A percentile compares a stretch with the other conserved stretches of the same genome.
phyloP scores from a whole-genome alignment of 2,329 filamentous ascomycete genomes.

The Thielaviopsis euricoi region DNA sequence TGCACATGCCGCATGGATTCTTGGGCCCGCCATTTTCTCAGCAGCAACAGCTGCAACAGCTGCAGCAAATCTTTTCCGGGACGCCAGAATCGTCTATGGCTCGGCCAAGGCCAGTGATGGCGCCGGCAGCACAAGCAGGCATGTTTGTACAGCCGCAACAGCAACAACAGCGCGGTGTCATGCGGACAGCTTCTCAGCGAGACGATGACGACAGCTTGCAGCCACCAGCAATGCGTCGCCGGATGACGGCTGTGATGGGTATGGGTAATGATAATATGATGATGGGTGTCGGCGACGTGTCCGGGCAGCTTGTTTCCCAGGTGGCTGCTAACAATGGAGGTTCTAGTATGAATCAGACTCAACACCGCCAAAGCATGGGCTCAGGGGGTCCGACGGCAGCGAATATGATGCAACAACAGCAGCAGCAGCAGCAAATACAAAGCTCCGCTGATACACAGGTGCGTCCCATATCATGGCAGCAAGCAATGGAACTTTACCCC shows the following conservation, averaged over 20 bases:
- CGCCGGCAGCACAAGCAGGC: neutral
- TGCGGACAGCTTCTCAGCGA: neutral
- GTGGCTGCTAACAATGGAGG: no score
- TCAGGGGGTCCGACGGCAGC: neutral
- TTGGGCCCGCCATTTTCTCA: neutral
- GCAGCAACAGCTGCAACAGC: neutral
- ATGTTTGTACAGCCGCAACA: neutral
- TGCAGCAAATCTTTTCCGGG: neutral
- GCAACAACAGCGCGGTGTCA: neutral
- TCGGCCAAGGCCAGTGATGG: no score
- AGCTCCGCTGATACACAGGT: neutral
- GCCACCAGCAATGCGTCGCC: neutral
- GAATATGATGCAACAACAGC: neutral
- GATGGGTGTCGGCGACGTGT: neutral
- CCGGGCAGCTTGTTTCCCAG: neutral
- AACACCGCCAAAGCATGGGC: no score
- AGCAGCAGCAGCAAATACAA: neutral
- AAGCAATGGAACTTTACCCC: no score
- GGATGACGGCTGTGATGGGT: neutral
- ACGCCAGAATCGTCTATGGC: no score
- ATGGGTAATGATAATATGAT: no score
- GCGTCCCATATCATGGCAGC: neutral
- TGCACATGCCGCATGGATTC: neutral
- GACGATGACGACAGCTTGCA: neutral
- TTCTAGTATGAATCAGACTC: no score